Conservation (phyloP, 768 basidiomycete species). For the Phylloporus rhodoxanthus region DNA sequence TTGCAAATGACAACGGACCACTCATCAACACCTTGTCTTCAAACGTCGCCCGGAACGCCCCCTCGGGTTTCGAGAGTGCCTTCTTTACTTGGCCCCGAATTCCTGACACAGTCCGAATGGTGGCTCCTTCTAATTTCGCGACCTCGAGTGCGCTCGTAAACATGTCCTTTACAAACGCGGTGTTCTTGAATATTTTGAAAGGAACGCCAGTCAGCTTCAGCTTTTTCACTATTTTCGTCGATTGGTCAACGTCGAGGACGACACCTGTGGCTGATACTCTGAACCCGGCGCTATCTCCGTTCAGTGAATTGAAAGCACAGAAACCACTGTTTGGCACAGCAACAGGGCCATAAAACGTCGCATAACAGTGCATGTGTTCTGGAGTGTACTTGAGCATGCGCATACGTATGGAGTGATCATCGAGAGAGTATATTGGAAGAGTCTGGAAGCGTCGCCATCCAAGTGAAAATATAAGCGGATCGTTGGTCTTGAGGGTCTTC, state of each 20-base stretch:
- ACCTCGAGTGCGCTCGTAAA: conserved; percentile 90
- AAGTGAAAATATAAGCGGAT: conserved; percentile 93
- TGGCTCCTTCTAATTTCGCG: conserved; percentile 98
- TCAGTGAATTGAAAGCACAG: conserved; percentile 90
- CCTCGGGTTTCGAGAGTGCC: conserved; percentile 90
- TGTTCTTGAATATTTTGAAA: conserved; percentile 98
- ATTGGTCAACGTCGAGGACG: conserved; percentile 87
- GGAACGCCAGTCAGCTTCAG: conserved; percentile 93
- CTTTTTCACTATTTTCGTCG: conserved; percentile 96
- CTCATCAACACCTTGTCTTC: conserved; percentile 97
- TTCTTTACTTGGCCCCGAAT: conserved; percentile 97
- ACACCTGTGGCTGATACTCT: conserved; percentile 91
- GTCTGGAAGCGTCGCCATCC: conserved; percentile 98
- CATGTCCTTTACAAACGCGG: conserved; percentile 97
- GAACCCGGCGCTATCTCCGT: conserved; percentile 66
- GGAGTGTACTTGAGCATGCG: conserved; percentile 99
- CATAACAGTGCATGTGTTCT: conserved; percentile 99
- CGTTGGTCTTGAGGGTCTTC: conserved; percentile 91
- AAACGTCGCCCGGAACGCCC: conserved; percentile 92
- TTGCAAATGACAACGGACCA: conserved; percentile 48
- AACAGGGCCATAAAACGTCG: conserved; percentile 94
- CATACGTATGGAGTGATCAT: conserved; percentile 97
- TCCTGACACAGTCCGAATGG: conserved; percentile 89
- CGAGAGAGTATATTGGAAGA: conserved; percentile 90
- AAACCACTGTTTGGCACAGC: conserved; percentile 92